A percentile compares a stretch with the other conserved stretches of the same genome.
Evolutionary conservation across 768 basidiomycete species (phyloP).

Genomic region (Auricularia sp.): DNA sequence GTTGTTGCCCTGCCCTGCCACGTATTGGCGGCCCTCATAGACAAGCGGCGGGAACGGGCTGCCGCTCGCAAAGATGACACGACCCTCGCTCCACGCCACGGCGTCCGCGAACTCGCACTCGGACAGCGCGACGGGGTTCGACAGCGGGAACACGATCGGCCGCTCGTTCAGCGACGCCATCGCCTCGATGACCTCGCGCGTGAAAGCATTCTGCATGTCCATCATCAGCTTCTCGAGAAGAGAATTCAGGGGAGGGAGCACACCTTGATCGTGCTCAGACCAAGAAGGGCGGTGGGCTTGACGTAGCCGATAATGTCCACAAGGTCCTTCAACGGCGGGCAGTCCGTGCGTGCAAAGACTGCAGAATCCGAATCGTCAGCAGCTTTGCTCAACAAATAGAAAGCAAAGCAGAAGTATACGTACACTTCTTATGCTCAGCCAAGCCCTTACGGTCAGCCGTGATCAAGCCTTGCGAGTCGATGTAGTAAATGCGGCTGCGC

Average conservation of each 20-base stretch:
- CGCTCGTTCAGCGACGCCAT: conserved; percentile 74
- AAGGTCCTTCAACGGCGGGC: conserved; percentile 64
- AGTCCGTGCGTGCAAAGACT: conserved; percentile 80
- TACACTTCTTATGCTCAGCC: conserved; percentile 78
- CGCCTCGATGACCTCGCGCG: conserved; percentile 51
- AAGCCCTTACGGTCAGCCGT: conserved; percentile 60
- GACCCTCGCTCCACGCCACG: conserved; percentile 59
- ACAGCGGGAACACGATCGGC: conserved; percentile 89
- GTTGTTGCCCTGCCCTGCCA: conserved; percentile 90
- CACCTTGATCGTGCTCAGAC: conserved; percentile 76
- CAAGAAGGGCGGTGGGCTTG: conserved; percentile 80
- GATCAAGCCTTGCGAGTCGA: conserved; percentile 81
- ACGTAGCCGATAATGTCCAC: conserved; percentile 72
- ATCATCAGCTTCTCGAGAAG: conserved; percentile 1
- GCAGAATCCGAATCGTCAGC: conserved; percentile 8
- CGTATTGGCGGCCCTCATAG: conserved; percentile 45
- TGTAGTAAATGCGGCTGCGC: conserved; percentile 64
- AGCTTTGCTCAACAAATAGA: not conserved
- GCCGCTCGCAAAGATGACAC: conserved; percentile 78
- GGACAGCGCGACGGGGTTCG: conserved; percentile 75
- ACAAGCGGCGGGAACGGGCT: conserved; percentile 68
- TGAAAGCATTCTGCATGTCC: conserved; percentile 55
- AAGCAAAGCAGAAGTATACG: conserved; percentile 13
- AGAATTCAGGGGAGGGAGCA: conserved; percentile 8
- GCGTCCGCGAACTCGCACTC: conserved; percentile 77